Evolutionary conservation across 768 basidiomycete genomes (phyloP), one percentile per base, ranked within the genome.

Genomic region (Pulveroboletus sp.): DNA sequence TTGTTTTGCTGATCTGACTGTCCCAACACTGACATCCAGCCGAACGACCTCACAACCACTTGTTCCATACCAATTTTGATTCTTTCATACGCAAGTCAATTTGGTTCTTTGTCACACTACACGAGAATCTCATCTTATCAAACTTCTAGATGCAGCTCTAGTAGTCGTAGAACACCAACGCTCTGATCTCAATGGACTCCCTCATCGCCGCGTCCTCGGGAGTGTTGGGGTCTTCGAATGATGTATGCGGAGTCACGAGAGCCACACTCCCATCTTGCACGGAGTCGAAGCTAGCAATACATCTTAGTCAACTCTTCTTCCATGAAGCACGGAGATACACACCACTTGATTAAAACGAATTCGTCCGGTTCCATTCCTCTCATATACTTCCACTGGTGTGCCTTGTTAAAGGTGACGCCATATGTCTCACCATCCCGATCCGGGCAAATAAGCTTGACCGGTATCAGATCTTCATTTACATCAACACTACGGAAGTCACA

Each of bases 301-400:
- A 6, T 13, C 14, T 24, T 17, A 11, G 42, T 54, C 26, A 20
- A 6, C 2, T 7, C 22, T 22, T 2, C 16, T 16, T 14, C 20
- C 17, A 11, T 38, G n/a, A 13, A 5, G 7, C 29, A 4, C 8
- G 38, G 22, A 45, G 20, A 30, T 8, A 53, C 69, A 26, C 42
- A 78, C 76, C 76, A 77, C 55, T 78, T 77, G 44, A 78, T 74
- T 43, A 78, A 56, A 16, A 73, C 73, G 35, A 67, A 67, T 50
- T 79, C 77, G n/a, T 75, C 71, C 1, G 73, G 68, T 24, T 59
- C 64, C 70, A 77, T 69, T 1, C 70, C 76, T 50, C 62, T 65
- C 53, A 74, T 45, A 51, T 76, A 78, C 51, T 74, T 73, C 76
- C 77, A 79, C 53, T 57, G 58, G 43, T 78, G 74, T 23, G 50